Evolutionary conservation across 1,139 yeast genomes (phyloP), one percentile per base, ranked within the genome.

Genomic region (Geotrichum klebahnii): DNA sequence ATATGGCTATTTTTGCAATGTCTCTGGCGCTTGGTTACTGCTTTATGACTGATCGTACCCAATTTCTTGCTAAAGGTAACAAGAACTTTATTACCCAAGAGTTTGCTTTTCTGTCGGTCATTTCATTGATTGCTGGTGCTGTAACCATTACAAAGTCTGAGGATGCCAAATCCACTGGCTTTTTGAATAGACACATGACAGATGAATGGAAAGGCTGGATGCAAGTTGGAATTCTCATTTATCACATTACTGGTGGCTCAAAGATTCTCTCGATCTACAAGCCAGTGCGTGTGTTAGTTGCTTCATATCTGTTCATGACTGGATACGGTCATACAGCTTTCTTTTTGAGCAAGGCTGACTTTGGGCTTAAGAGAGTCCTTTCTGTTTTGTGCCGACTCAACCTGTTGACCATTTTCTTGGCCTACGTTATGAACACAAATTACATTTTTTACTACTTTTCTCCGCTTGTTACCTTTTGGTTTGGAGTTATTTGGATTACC

Each of bases 181-280:
- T 59, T 43, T 55, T 60, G 47, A 59, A 58, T 35, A 52, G 62
- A 28, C 55, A 58, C 41, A 60, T 57, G 55, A 57, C 59, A 5
- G 59, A 59, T 34, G 63, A 60, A 42, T 60, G 63, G 63, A 59
- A 59, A 43, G 63, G 63, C 5, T 60, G 63, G 63, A 59, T 60
- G 62, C 63, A 60, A 51, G 46, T 59, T 37, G 51, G 56, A 34
- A 57, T 60, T 48, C 50, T 60, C 38, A 55, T 60, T 31, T 60
- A 60, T 50, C 63, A 60, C 43, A 59, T 59, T 46, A 58, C 61
- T 10, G 62, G 63, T 2, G 63, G 56, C 22, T 59, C 62, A 6
- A 56, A 53, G 46, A 48, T 56, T 10, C 46, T 59, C 23, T 55
- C 60, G n/a, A 59, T 60, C 29, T 60, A 60, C 56, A 60, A 59